A percentile compares a stretch with the other conserved stretches of the same genome.
phyloP scores from a whole-genome alignment of 192 early-diverging fungal species.

The Coemansia sp. region DNA sequence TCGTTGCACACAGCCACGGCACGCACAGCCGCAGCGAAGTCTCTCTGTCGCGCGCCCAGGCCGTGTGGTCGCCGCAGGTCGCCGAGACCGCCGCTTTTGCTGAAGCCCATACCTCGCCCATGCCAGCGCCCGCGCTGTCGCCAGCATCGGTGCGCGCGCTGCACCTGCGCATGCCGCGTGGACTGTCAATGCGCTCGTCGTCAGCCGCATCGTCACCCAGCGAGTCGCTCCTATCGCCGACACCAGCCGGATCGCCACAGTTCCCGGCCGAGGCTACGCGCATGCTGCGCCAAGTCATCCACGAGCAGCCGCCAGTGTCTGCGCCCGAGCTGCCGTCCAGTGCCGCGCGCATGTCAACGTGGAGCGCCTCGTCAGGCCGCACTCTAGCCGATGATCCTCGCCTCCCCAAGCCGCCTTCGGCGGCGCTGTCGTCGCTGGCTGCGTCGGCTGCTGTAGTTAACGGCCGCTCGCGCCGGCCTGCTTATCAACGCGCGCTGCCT shows the following conservation, averaged over 20 bases:
- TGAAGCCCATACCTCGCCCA: neutral
- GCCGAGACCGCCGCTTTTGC: slow-evolving; percentile 21
- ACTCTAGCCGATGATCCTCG: slow-evolving; percentile 40
- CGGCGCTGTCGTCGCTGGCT: slow-evolving; percentile 30
- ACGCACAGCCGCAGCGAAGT: slow-evolving; percentile 31
- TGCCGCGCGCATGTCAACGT: slow-evolving; percentile 47
- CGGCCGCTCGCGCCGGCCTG: slow-evolving; percentile 1
- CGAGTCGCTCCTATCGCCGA: slow-evolving; percentile 16
- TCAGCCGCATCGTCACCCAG: slow-evolving; percentile 26
- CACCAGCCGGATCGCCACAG: slow-evolving; percentile 32
- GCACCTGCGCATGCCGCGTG: slow-evolving; percentile 23
- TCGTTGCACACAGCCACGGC: slow-evolving; percentile 13
- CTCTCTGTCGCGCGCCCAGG: slow-evolving; percentile 38
- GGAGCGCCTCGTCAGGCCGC: slow-evolving; percentile 44
- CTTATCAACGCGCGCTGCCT: slow-evolving; percentile 14
- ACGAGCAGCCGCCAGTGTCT: slow-evolving; percentile 12
- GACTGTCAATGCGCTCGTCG: slow-evolving; percentile 20
- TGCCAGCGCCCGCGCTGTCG: neutral
- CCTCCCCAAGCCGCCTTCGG: slow-evolving; percentile 12
- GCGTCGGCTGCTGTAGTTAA: slow-evolving; percentile 28
- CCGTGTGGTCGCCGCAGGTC: slow-evolving; percentile 48
- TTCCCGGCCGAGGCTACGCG: slow-evolving; percentile 42
- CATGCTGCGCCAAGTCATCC: slow-evolving; percentile 36
- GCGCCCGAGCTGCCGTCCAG: slow-evolving; percentile 2
- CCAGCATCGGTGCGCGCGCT: slow-evolving; percentile 2